Evolutionary conservation across 2,329 filamentous ascomycete species (phyloP).

Genomic region (Mycocentrospora acerina): DNA sequence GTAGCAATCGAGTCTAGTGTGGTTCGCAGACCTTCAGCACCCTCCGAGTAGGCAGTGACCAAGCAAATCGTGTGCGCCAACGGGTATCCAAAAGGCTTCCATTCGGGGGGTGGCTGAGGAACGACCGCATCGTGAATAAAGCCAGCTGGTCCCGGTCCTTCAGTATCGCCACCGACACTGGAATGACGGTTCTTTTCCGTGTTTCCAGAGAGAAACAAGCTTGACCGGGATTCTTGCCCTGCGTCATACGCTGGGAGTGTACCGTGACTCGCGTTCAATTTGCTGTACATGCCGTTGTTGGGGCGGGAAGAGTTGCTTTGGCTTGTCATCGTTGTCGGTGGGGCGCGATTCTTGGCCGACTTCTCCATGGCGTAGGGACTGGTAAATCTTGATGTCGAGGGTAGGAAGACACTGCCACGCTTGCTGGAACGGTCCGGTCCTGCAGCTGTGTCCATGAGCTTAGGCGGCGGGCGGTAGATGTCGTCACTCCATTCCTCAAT

Average conservation of each 20-base stretch:
- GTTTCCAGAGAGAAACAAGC: slow-evolving; percentile 45
- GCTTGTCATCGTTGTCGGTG: slow-evolving; percentile 91
- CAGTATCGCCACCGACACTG: slow-evolving; percentile 59
- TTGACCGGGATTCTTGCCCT: slow-evolving; percentile 42
- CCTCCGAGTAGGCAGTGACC: slow-evolving; percentile 96
- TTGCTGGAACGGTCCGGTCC: slow-evolving; percentile 73
- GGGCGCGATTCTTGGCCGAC: slow-evolving; percentile 53
- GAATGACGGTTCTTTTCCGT: slow-evolving; percentile 53
- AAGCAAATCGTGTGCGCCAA: slow-evolving; percentile 91
- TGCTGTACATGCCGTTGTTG: slow-evolving; percentile 63
- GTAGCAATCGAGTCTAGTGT: slow-evolving; percentile 95
- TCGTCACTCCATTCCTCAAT: slow-evolving; percentile 99
- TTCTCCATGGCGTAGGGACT: slow-evolving; percentile 79
- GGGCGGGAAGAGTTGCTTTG: slow-evolving; percentile 55
- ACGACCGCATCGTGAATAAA: slow-evolving; percentile 96
- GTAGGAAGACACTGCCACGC: slow-evolving; percentile 80
- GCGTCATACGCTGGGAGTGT: slow-evolving; percentile 53
- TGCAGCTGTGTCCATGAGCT: slow-evolving; percentile 70
- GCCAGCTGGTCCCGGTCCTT: slow-evolving; percentile 80
- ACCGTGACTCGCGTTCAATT: slow-evolving; percentile 58
- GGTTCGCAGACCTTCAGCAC: slow-evolving; percentile 85
- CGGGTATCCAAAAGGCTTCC: slow-evolving; percentile 95
- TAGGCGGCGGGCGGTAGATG: slow-evolving; percentile 88
- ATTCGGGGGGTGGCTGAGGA: slow-evolving; percentile 92
- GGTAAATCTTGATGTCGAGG: slow-evolving; percentile 92